Base-by-base conservation (phyloP, 257 asterid species). In the Solanum virginianum region DNA sequence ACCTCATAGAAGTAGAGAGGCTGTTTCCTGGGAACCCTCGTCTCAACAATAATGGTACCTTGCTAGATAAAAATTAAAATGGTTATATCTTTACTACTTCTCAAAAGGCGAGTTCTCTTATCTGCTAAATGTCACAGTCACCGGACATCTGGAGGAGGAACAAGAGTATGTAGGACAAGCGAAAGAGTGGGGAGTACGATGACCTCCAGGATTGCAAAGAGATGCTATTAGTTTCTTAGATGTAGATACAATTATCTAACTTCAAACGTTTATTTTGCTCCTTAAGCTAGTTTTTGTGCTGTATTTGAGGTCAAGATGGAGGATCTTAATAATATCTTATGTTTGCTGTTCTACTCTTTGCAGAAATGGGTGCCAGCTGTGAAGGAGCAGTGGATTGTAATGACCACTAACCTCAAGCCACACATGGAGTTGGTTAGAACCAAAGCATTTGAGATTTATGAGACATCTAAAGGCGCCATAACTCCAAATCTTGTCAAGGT, bases 331-430 rank as follows among this genome's bases (percentile, higher is more conserved):
- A 53, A 16, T 79, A 77, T 10, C 68, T 39, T 53, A 59, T 86
- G 22, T 75, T 26, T 70, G 54, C 80, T 70, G 41, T 15, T 85
- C 59, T 89, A n/a, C 72, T 87, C 36, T 83, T 82, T 89, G 92
- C 86, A 96, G 99, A 93, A 92, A 92, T 93, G 89, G 95, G 84
- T 94, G 69, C 99, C 97, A 7, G 92, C 92, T 82, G 85, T 92
- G 66, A 91, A 92, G 90, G 97, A 94, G 80, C 94, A 91, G 86
- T 95, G 98, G 98, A 86, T 92, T 65, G 91, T 92, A 84, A 83
- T 92, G 85, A 86, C 87, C 66, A 90, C 95, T 62, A 89, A 90
- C 32, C 90, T 90, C 77, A 93, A 92, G 88, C 98, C 99, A 14
- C 97, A 90, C 51, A 91, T 90, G 80, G 92, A 94, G 85, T 80